A percentile compares a stretch with the other conserved stretches of the same genome.
These are phyloP conservation scores for Phytophthora hibernalis DNA, from an alignment of 352 stramenopile species.

Conservation along the genomic window DNA sequence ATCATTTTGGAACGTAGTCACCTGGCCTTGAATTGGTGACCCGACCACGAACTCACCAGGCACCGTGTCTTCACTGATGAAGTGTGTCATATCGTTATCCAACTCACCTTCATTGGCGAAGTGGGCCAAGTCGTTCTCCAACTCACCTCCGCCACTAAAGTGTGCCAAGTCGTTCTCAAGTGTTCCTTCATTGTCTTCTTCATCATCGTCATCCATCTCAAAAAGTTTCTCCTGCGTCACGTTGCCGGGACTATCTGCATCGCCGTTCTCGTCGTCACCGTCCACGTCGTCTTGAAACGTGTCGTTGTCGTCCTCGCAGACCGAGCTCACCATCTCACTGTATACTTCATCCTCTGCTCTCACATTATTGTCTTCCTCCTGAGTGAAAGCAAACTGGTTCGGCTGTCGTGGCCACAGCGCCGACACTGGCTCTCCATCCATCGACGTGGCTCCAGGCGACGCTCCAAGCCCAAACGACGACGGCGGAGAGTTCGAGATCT, in stretches of 20 bases:
- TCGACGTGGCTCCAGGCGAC: slow-evolving; percentile 65
- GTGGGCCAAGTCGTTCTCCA: slow-evolving; percentile 24
- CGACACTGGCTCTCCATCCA: slow-evolving; percentile 77
- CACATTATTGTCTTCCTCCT: slow-evolving; percentile 74
- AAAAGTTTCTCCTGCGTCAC: slow-evolving; percentile 60
- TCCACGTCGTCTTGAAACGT: slow-evolving; percentile 58
- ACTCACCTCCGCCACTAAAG: slow-evolving; percentile 14
- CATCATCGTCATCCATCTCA: slow-evolving; percentile 61
- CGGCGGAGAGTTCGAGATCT: slow-evolving; percentile 63
- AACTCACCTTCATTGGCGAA: slow-evolving; percentile 21
- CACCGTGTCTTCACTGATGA: slow-evolving; percentile 14
- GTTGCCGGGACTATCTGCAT: slow-evolving; percentile 27
- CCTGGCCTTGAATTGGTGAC: slow-evolving; percentile 31
- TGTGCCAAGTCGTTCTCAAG: slow-evolving; percentile 24
- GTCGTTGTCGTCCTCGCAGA: slow-evolving; percentile 70
- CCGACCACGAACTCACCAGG: slow-evolving; percentile 22
- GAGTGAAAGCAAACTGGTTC: slow-evolving; percentile 87
- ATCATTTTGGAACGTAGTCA: slow-evolving; percentile 41
- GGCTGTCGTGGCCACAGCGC: slow-evolving; percentile 82
- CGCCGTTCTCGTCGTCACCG: slow-evolving; percentile 33
- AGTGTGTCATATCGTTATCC: slow-evolving; percentile 24
- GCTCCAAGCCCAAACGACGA: slow-evolving; percentile 72
- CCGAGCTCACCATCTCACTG: slow-evolving; percentile 75
- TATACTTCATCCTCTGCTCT: slow-evolving; percentile 82
- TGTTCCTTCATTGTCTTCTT: slow-evolving; percentile 4